Evolutionary conservation across 345 rosid genomes (phyloP).

Genomic region (Brassica juncea): DNA sequence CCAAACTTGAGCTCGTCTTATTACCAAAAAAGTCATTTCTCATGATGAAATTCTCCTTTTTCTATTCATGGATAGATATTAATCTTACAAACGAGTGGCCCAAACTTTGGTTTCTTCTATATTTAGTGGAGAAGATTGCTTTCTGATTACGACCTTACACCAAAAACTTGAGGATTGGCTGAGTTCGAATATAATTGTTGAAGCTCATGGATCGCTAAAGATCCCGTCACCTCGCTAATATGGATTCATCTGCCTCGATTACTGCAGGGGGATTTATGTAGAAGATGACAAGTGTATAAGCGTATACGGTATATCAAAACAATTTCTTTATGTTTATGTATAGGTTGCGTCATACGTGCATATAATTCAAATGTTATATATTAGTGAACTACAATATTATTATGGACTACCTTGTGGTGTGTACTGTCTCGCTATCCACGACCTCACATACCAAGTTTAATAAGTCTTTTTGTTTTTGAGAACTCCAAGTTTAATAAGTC

Average conservation of each 20-base stretch:
- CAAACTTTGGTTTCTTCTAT: slow-evolving; percentile 22
- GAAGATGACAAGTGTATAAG: slow-evolving; percentile 12
- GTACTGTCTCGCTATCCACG: slow-evolving; percentile 22
- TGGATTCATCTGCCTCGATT: slow-evolving; percentile 21
- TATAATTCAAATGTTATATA: neutral
- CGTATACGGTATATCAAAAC: neutral
- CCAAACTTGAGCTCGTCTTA: slow-evolving; percentile 35
- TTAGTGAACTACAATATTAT: slow-evolving; percentile 13
- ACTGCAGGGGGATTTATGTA: slow-evolving; percentile 9
- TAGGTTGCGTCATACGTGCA: neutral
- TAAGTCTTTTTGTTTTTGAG: too few species aligned
- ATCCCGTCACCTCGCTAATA: neutral
- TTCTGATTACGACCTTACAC: slow-evolving; percentile 29
- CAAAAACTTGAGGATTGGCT: slow-evolving; percentile 23
- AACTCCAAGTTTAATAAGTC: slow-evolving; percentile 6
- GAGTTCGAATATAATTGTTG: slow-evolving; percentile 29
- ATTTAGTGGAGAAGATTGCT: slow-evolving; percentile 32
- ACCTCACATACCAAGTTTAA: neutral
- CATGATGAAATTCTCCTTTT: slow-evolving; percentile 27
- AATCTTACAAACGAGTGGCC: slow-evolving; percentile 19
- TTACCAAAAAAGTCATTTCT: slow-evolving; percentile 28
- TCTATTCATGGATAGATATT: slow-evolving; percentile 6
- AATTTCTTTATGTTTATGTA: neutral
- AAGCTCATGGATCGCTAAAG: slow-evolving; percentile 2
- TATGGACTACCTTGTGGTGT: slow-evolving; percentile 11